Evolutionary conservation across 768 basidiomycete species (phyloP), one percentile per base, ranked within the genome.

Genomic region (Coprinopsis strossmayeri): DNA sequence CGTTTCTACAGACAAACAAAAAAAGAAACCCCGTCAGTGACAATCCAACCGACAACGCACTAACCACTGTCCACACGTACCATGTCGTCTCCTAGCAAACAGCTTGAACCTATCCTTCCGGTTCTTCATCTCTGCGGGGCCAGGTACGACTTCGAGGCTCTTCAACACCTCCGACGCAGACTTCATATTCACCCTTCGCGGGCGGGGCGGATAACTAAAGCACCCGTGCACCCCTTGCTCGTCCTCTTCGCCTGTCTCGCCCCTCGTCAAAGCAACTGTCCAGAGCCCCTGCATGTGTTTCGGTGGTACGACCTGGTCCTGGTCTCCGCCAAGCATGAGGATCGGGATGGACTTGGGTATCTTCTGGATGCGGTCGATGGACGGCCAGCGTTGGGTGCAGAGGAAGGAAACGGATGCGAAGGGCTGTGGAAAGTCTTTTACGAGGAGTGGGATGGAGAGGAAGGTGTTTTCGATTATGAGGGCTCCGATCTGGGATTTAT

Each of bases 401-500:
- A 55, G 48, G 25, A 55, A 50, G 13, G 55, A 50, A 9, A 55
- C 24, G 15, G 34, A 25, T 15, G n/a, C 24, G 26, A 45, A 20
- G 25, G 50, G 50, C 4, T n/a, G 34, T 1, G 90, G 90, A 55
- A 89, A 70, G 11, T 76, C 73, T 49, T 73, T 68, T 0, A 90
- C 84, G 35, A 94, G 75, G 34, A 78, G 73, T 1, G 84, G 84
- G 39, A 95, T 77, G 24, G 85, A 89, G 32, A 83, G 75, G 65
- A 93, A 95, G 0, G 93, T 93, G 60, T 45, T 45, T 32, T 45
- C 43, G 43, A 45, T 17, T 4, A 45, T 32, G 15, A 45, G 43
- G 27, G 43, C 43, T 9, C 25, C 5, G 28, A 45, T 20, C 43
- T 45, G 43, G 5, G 5, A 27, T n/a, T 32, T n/a, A 4, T 18